Evolutionary conservation across 345 rosid species (phyloP), one percentile per base, ranked within the genome.

Genomic region (Hypericum androsaemum): DNA sequence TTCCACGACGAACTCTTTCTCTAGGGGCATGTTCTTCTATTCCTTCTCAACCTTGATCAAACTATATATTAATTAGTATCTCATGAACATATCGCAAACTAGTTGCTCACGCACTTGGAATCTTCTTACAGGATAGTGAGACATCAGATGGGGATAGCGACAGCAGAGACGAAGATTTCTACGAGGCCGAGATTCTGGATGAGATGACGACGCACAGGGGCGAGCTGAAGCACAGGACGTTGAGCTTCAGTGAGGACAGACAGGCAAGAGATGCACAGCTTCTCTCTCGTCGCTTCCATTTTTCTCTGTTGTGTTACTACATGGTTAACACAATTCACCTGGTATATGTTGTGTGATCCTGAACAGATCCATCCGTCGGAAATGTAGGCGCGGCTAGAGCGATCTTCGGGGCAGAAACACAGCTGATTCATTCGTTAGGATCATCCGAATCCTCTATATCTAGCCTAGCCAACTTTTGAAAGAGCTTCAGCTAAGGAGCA

Each of bases 191-290:
- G 80, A 71, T 79, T 52, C 58, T 85, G 42, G 95, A 85, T 14
- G 85, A 81, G 70, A 58, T 85, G 58, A 88, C 95, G 15, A 88
- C 97, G 7, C 71, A 79, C 39, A 81, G 89, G 71, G 95, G 97
- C 7, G 97, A 88, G 64, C 14, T 88, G 11, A 85, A 80, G 62
- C 57, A 78, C 13, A 71, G 85, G 67, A 74, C 65, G 22, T 53
- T 70, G 12, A 84, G 94, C 68, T 74, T 79, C 46, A 65, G 52
- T 0, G 83, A 83, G 41, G 82, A 82, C 41, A 60, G 46, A 36
- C 76, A 64, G 62, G 77, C 69, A 65, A 46, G 51, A 65, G 10
- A 36, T 8, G 11, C 14, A 3, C 39, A 4, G 7, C 16, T 36
- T 50, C 11, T 2, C 1, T 9, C 32, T 22, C 2, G 32, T 22